phyloP scores from a whole-genome alignment of 2,329 filamentous ascomycete species.

The Diaporthe sp. region DNA sequence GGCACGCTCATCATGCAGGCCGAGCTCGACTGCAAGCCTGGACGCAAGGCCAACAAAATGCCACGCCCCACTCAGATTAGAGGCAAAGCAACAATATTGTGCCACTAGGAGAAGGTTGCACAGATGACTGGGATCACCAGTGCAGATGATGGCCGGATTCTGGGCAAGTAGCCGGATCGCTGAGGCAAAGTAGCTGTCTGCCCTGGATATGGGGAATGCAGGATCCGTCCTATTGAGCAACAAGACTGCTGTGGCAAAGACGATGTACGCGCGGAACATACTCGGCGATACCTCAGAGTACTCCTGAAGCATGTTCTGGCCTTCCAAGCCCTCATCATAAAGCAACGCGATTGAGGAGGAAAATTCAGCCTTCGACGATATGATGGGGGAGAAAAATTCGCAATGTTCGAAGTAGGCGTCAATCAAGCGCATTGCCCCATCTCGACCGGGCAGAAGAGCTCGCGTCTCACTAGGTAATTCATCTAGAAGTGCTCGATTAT shows the following conservation, averaged over 20 bases:
- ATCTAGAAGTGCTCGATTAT: not conserved
- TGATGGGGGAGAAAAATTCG: not conserved
- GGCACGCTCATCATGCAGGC: not conserved
- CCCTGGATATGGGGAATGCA: not conserved
- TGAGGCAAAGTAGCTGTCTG: not conserved
- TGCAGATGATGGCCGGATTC: not conserved
- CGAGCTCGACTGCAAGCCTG: not conserved
- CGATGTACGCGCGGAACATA: not conserved
- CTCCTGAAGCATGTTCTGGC: not conserved
- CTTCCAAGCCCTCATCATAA: not conserved
- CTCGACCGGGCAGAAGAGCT: not conserved
- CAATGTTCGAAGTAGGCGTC: not conserved
- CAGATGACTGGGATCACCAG: not conserved
- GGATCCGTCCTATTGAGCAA: not conserved
- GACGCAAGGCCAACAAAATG: not conserved
- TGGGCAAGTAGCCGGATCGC: not conserved
- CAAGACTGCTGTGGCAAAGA: not conserved
- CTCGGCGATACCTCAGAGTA: not conserved
- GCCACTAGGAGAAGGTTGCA: not conserved
- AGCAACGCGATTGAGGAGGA: not conserved
- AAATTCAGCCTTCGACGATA: not conserved
- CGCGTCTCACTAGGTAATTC: not conserved
- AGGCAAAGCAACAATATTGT: not conserved
- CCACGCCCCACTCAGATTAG: not conserved
- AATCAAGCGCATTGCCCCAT: not conserved